These are phyloP conservation scores for Cladosporium halotolerans DNA, from an alignment of 2,329 filamentous ascomycete species.

Conservation along the genomic window DNA sequence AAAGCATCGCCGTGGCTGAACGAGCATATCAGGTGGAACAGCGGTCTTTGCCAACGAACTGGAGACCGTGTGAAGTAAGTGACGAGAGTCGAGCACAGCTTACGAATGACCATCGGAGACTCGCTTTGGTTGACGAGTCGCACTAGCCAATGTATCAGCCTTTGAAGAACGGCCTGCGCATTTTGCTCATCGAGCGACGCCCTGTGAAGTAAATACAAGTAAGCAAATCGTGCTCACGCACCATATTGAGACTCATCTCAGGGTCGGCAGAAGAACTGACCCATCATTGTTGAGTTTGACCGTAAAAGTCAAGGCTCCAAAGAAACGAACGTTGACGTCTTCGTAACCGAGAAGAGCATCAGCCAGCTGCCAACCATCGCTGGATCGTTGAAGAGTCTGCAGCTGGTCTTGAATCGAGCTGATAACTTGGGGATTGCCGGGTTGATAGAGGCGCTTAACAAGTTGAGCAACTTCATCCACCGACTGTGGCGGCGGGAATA, in stretches of 20 bases:
- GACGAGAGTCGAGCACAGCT: slow-evolving; percentile 70
- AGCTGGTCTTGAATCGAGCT: slow-evolving; percentile 63
- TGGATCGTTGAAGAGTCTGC: slow-evolving; percentile 70
- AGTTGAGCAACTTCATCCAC: slow-evolving; percentile 31
- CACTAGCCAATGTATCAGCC: slow-evolving; percentile 58
- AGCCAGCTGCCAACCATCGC: slow-evolving; percentile 79
- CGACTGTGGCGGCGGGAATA: slow-evolving; percentile 12
- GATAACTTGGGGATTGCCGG: slow-evolving; percentile 39
- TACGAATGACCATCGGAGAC: slow-evolving; percentile 59
- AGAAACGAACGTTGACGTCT: slow-evolving; percentile 77
- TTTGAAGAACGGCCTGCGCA: slow-evolving; percentile 53
- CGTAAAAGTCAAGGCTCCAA: slow-evolving; percentile 85
- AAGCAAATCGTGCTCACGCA: slow-evolving; percentile 21
- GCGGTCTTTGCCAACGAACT: slow-evolving; percentile 57
- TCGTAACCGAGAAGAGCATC: slow-evolving; percentile 64
- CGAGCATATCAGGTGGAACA: slow-evolving; percentile 33
- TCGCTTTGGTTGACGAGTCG: slow-evolving; percentile 46
- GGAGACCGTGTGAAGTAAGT: slow-evolving; percentile 70
- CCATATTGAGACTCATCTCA: slow-evolving; percentile 23
- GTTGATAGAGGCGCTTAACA: slow-evolving; percentile 47
- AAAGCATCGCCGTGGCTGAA: slow-evolving; percentile 22
- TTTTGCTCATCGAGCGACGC: slow-evolving; percentile 50
- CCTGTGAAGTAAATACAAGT: slow-evolving; percentile 18
- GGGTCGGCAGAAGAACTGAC: slow-evolving; percentile 24
- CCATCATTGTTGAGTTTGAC: slow-evolving; percentile 71